These are phyloP conservation scores for Phyllosticta paracitricarpa DNA, from an alignment of 2,329 filamentous ascomycete genomes.

Conservation along the genomic window DNA sequence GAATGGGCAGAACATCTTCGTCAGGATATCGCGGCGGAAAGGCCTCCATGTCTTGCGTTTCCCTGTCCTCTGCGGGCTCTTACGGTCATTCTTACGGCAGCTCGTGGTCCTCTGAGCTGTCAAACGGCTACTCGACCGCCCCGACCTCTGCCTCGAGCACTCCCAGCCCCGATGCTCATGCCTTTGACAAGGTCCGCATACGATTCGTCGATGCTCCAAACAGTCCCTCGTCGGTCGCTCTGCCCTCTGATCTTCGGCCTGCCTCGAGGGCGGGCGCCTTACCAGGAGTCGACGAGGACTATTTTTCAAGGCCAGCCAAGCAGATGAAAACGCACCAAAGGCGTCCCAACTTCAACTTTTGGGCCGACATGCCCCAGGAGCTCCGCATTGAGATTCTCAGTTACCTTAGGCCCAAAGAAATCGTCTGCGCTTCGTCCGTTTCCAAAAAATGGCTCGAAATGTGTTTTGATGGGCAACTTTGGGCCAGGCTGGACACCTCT, in stretches of 20 bases:
- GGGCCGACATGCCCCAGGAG: slow-evolving; percentile 73
- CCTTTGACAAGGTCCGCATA: slow-evolving; percentile 45
- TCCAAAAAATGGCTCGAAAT: slow-evolving; percentile 69
- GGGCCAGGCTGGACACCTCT: slow-evolving; percentile 72
- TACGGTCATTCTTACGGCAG: slow-evolving; percentile 46
- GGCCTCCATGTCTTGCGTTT: slow-evolving; percentile 56
- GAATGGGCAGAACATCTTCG: slow-evolving; percentile 54
- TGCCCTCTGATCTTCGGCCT: slow-evolving; percentile 54
- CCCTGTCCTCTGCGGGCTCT: slow-evolving; percentile 43
- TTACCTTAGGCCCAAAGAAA: slow-evolving; percentile 67
- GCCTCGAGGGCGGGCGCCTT: slow-evolving; percentile 29
- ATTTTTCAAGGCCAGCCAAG: slow-evolving; percentile 34
- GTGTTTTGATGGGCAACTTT: slow-evolving; percentile 92
- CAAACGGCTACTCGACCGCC: slow-evolving; percentile 46
- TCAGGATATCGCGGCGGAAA: slow-evolving; percentile 55
- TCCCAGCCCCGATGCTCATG: slow-evolving; percentile 35
- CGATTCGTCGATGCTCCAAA: slow-evolving; percentile 43
- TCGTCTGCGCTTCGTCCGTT: slow-evolving; percentile 67
- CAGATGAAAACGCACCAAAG: slow-evolving; percentile 24
- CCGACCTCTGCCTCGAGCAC: slow-evolving; percentile 43
- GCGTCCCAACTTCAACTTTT: slow-evolving; percentile 53
- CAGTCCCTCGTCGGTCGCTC: slow-evolving; percentile 44
- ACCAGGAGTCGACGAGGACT: slow-evolving; percentile 33
- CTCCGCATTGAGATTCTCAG: slow-evolving; percentile 68
- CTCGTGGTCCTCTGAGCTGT: slow-evolving; percentile 47